phyloP scores from a whole-genome alignment of 1,139 yeast species.

The Sugiyamaella novakii region DNA sequence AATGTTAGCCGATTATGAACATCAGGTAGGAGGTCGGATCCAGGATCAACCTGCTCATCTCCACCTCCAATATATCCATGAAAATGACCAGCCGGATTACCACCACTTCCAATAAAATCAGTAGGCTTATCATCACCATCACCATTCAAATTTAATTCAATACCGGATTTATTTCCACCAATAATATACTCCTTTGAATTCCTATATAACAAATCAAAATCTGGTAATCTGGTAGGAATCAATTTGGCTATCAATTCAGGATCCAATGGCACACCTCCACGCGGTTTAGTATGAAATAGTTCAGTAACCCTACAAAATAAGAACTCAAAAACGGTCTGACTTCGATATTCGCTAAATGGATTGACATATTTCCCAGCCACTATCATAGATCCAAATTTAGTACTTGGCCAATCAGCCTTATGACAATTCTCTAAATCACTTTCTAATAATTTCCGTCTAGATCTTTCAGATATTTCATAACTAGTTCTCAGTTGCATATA shows the following conservation, averaged over 20 bases:
- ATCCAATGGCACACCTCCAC: slow-evolving; percentile 66
- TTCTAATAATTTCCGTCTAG: slow-evolving; percentile 36
- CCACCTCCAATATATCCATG: slow-evolving; percentile 16
- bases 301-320: slow-evolving; percentile 70
- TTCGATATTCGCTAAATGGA: slow-evolving; percentile 88
- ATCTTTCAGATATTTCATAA: slow-evolving; percentile 57
- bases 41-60: slow-evolving; percentile 8
- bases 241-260: slow-evolving; percentile 46
- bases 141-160: background rate
- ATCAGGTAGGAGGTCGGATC: slow-evolving; percentile 30
- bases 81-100: background rate
- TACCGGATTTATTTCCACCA: background rate
- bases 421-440: slow-evolving; percentile 37
- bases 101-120: background rate
- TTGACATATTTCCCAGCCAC: slow-evolving; percentile 83
- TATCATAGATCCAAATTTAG: slow-evolving; percentile 47
- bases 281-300: slow-evolving; percentile 62
- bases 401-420: slow-evolving; percentile 44
- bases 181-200: slow-evolving; percentile 27
- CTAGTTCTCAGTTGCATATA: slow-evolving; percentile 61
- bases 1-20: slow-evolving; percentile 56
- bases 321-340: slow-evolving; percentile 88
- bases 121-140: background rate
- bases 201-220: slow-evolving; percentile 49
- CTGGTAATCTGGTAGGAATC: slow-evolving; percentile 63